These are phyloP conservation scores for Leccinum ochraceum DNA, from an alignment of 768 basidiomycete species.

Conservation along the genomic window DNA sequence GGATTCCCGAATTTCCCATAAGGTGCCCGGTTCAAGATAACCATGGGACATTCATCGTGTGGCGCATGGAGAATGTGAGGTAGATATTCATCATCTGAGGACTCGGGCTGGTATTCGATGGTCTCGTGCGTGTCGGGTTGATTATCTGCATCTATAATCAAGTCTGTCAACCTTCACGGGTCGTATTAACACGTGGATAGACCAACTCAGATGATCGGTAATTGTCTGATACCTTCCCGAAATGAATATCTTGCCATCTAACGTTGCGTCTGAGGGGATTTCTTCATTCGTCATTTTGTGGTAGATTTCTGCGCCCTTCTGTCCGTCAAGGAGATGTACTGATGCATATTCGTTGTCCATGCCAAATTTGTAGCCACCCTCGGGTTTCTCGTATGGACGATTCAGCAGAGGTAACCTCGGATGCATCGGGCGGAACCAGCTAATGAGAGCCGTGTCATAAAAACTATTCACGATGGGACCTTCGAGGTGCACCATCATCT, in stretches of 20 bases:
- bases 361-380: conserved; percentile 40
- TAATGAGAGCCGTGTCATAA: conserved; percentile 68
- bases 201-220: conserved; percentile 41
- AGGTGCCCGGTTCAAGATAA: conserved; percentile 62
- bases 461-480: conserved; percentile 69
- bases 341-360: conserved; percentile 36
- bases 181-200: not conserved
- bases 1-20: conserved; percentile 53
- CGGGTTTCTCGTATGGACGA: conserved; percentile 33
- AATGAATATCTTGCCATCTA: conserved; percentile 23
- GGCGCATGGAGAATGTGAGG: conserved; percentile 61
- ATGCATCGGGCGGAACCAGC: conserved; percentile 52
- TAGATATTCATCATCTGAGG: conserved; percentile 49
- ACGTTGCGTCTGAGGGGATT: conserved; percentile 7
- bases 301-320: conserved; percentile 27
- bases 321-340: conserved; percentile 29
- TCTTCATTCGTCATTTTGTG: conserved; percentile 19
- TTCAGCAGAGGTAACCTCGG: conserved; percentile 46
- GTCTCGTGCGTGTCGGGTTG: conserved; percentile 36
- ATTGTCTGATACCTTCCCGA: conserved; percentile 39
- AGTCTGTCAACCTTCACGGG: conserved; percentile 11
- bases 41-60: conserved; percentile 64
- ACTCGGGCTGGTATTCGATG: conserved; percentile 24
- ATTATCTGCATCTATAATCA: conserved; percentile 34
- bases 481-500: conserved; percentile 71